Percentiles rank a stretch among this genome's conserved stretches.
These are phyloP conservation scores for Malania oleifera DNA, from an alignment of 164 flowering plant species.

Conservation along the genomic window DNA sequence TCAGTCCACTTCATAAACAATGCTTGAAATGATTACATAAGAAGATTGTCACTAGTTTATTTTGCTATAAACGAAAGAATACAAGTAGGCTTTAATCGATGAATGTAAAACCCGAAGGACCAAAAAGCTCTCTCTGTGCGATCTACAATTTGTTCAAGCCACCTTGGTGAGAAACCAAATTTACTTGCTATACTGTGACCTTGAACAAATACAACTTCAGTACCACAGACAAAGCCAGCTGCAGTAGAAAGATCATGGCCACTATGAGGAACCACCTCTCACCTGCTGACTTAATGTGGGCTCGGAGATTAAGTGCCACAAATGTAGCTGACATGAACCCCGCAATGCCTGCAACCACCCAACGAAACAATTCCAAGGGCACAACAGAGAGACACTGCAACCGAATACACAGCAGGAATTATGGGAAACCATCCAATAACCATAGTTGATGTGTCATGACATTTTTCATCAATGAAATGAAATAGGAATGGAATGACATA, in stretches of 20 bases:
- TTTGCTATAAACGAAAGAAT: conserved; percentile 28
- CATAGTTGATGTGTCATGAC: too few species aligned
- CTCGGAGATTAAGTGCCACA: conserved; percentile 84
- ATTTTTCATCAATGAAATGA: too few species aligned
- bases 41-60: conserved; percentile 2
- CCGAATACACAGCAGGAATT: background rate
- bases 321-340: conserved; percentile 97
- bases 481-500: too few species aligned
- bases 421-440: too few species aligned
- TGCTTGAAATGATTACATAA: too few species aligned
- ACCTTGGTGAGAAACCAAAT: background rate
- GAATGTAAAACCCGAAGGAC: conserved; percentile 5
- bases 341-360: conserved; percentile 90
- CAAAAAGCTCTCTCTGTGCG: conserved; percentile 6
- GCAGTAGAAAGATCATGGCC: conserved; percentile 81
- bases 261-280: conserved; percentile 95
- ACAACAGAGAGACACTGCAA: conserved; percentile 79
- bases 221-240: conserved; percentile 76
- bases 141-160: too few species aligned
- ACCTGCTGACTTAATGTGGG: conserved; percentile 86
- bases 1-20: too few species aligned
- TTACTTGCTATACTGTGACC: conserved; percentile 41
- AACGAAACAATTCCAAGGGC: conserved; percentile 75
- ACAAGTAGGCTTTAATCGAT: conserved; percentile 7
- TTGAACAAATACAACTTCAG: conserved; percentile 90